phyloP scores from a whole-genome alignment of 352 stramenopile species.

The Blastocystis sp. region DNA sequence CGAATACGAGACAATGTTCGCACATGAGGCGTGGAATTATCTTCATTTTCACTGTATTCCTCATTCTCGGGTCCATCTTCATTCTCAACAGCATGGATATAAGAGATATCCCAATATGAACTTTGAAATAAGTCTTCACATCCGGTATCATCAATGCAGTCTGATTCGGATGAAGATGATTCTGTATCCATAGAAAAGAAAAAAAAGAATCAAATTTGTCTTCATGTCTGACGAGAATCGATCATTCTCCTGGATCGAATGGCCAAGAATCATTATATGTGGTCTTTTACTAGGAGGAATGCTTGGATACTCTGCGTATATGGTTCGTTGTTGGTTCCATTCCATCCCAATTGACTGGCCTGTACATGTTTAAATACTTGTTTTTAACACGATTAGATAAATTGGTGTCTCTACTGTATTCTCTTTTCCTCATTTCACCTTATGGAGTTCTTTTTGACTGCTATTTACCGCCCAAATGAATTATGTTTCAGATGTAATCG shows the following conservation, averaged over 20 bases:
- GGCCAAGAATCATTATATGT: conserved; percentile 29
- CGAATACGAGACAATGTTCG: neutral
- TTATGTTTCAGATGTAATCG: conserved; percentile 32
- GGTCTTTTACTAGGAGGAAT: conserved; percentile 39
- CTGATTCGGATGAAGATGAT: neutral
- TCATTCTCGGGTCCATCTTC: conserved; percentile 19
- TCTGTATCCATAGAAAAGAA: neutral
- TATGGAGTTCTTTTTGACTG: conserved; percentile 64
- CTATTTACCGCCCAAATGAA: conserved; percentile 61
- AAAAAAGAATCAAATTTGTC: neutral
- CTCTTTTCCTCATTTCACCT: conserved; percentile 54
- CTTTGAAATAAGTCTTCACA: conserved; percentile 24
- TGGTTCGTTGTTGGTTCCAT: conserved; percentile 46
- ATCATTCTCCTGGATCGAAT: neutral
- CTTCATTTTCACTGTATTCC: neutral
- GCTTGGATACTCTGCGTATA: conserved; percentile 30
- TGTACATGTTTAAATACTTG: neutral
- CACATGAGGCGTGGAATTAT: neutral
- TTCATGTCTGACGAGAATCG: neutral
- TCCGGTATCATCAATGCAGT: conserved; percentile 52
- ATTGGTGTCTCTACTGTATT: conserved; percentile 62
- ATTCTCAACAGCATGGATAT: conserved; percentile 30
- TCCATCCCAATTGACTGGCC: neutral
- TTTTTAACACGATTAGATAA: conserved; percentile 3
- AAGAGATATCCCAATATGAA: conserved; percentile 60